Evolutionary conservation across 2,329 filamentous ascomycete species (phyloP), one percentile per base, ranked within the genome.

Genomic region (Pseudonectria buxi): DNA sequence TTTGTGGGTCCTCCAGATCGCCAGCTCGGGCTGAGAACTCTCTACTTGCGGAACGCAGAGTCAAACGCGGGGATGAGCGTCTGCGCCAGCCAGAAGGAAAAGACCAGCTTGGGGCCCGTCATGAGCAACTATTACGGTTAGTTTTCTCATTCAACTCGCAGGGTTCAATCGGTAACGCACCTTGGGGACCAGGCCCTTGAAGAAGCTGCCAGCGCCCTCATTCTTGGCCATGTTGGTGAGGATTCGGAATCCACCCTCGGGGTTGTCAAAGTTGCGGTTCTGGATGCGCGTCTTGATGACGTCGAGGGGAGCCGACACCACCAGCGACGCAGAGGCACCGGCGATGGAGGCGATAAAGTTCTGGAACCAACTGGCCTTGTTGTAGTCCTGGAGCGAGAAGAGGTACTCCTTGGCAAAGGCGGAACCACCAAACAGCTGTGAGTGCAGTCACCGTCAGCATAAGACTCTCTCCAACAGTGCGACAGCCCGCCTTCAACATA

Each of bases 21-120:
- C 18, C 9, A 22, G 18, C 9, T 9, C 18, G 18, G 18, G 5
- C 5, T 9, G 18, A 22, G 18, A 9, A 22, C 27, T 26, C 39
- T 14, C 37, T 46, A 51, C 37, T 54, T 52, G 34, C 38, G 43
- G 35, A 74, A 53, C 45, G 64, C 64, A 39, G 51, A 59, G 51
- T 79, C 86, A 63, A 96, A 96, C 26, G 88, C 83, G 33, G 92
- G 92, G 58, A 98, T 98, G 55, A 98, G 72, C 22, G 92, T 96
- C 73, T 98, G 92, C 39, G 92, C 92, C 58, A 98, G 79, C 92
- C 92, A 98, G 81, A 98, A 98, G 43, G 89, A 95, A 73, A 98
- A 98, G 45, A 96, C 92, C 42, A 98, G 76, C 77, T 98, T 98
- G 45, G 92, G 92, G 15, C 92, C 94, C 12, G 92, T 98, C 92